phyloP scores from a whole-genome alignment of 2,329 filamentous ascomycete species.

The Rosellinia necatrix region DNA sequence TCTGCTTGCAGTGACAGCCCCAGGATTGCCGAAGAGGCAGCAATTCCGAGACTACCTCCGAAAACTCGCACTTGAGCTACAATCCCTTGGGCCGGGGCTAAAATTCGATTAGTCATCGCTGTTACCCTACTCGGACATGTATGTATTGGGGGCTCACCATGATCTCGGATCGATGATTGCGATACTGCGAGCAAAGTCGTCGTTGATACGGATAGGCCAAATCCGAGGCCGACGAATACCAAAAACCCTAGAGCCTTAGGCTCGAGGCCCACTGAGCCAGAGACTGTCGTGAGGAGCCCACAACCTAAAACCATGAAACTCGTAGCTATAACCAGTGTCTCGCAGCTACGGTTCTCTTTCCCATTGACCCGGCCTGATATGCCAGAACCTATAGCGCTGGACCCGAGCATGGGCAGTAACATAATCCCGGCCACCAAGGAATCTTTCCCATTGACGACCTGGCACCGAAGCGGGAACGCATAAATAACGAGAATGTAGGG shows the following conservation, averaged over 20 bases:
- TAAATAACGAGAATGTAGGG: slow-evolving; percentile 56
- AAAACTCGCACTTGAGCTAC: slow-evolving; percentile 56
- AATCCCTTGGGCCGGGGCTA: slow-evolving; percentile 58
- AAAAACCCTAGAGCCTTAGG: slow-evolving; percentile 55
- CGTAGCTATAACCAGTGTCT: slow-evolving; percentile 50
- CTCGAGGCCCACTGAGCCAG: slow-evolving; percentile 43
- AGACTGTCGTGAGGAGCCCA: slow-evolving; percentile 50
- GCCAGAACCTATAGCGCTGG: slow-evolving; percentile 51
- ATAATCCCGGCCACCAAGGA: slow-evolving; percentile 54
- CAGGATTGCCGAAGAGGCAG: slow-evolving; percentile 55
- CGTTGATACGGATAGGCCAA: slow-evolving; percentile 53
- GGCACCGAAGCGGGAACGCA: slow-evolving; percentile 54
- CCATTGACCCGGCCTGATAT: slow-evolving; percentile 49
- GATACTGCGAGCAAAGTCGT: slow-evolving; percentile 52
- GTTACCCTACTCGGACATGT: neutral
- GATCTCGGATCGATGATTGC: slow-evolving; percentile 50
- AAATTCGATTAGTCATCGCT: slow-evolving; percentile 21
- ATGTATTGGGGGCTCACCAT: slow-evolving; percentile 45
- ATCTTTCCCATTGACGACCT: slow-evolving; percentile 54
- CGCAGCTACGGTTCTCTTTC: slow-evolving; percentile 47
- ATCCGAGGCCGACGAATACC: slow-evolving; percentile 57
- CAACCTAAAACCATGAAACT: slow-evolving; percentile 52
- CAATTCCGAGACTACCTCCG: slow-evolving; percentile 60
- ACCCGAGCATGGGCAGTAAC: slow-evolving; percentile 58
- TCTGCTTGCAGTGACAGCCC: slow-evolving; percentile 40